phyloP scores from a whole-genome alignment of 2,329 filamentous ascomycete species.

The Cytospora schulzeri region DNA sequence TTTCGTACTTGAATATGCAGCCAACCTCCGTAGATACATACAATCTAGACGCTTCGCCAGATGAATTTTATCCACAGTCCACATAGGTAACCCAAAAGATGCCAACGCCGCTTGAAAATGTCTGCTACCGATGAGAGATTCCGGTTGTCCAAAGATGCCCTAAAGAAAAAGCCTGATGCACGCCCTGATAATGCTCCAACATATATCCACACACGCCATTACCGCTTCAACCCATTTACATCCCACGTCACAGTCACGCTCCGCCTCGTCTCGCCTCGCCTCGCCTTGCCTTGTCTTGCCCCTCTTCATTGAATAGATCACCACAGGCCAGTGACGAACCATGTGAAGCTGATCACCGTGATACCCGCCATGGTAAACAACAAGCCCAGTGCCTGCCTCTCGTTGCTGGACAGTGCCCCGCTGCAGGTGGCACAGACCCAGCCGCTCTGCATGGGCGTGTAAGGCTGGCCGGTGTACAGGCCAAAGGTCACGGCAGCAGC shows the following conservation, averaged over 20 bases:
- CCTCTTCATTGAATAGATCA: not conserved
- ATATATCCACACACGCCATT: conserved; percentile 24
- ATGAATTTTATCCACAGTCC: conserved; percentile 11
- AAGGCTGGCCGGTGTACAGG: conserved; percentile 56
- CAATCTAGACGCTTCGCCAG: conserved; percentile 2
- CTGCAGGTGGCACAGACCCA: conserved; percentile 63
- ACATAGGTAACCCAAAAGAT: not conserved
- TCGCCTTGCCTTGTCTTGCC: not conserved
- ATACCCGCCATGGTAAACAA: conserved; percentile 56
- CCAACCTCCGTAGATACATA: conserved; percentile 9
- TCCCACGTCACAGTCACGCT: conserved; percentile 4
- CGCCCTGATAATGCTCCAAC: conserved; percentile 10
- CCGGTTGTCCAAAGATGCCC: conserved; percentile 6
- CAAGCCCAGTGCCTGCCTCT: conserved; percentile 52
- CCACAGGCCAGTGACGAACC: conserved; percentile 59
- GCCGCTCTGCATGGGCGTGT: conserved; percentile 50
- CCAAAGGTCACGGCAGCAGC: conserved; percentile 57
- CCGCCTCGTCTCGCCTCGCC: conserved; percentile 1
- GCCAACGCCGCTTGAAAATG: conserved; percentile 22
- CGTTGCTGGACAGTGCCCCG: conserved; percentile 49
- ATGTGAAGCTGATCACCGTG: conserved; percentile 63
- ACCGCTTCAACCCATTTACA: conserved; percentile 15
- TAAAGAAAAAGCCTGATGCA: not conserved
- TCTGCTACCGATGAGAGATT: not conserved
- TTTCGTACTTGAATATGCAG: conserved; percentile 11